Evolutionary conservation across 1,284 basidiomycete genomes (phyloP).

Genomic region (Fomes fomentarius): DNA sequence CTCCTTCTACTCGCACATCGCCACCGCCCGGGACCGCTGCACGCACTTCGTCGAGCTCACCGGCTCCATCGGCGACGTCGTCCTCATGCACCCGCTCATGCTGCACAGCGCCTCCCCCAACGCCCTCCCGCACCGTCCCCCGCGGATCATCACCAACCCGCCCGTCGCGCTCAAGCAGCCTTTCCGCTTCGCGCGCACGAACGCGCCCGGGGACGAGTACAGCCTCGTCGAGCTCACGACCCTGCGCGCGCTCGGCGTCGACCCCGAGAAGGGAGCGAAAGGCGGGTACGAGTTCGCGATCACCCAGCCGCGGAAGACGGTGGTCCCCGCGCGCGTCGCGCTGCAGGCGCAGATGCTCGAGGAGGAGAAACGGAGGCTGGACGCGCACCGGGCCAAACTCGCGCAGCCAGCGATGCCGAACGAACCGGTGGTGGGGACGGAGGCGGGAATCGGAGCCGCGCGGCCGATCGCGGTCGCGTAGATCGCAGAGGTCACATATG

Average conservation of each 20-base stretch:
- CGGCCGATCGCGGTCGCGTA: constrained; percentile 31
- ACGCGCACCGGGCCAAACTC: constrained; percentile 13
- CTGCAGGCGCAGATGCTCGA: constrained; percentile 37
- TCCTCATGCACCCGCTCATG: constrained; percentile 67
- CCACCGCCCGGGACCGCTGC: constrained; percentile 45
- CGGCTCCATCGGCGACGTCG: constrained; percentile 60
- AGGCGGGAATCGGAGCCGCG: constrained; percentile 2
- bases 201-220: constrained; percentile 37
- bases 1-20: constrained; percentile 49
- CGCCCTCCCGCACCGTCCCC: constrained; percentile 49
- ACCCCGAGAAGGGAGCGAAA: constrained; percentile 20
- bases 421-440: not conserved
- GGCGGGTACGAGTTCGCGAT: constrained; percentile 43
- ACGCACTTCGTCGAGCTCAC: constrained; percentile 59
- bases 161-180: constrained; percentile 56
- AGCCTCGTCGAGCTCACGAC: constrained; percentile 57
- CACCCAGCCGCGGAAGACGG: constrained; percentile 30
- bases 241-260: constrained; percentile 52
- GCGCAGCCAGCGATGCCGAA: too few relatives aligned
- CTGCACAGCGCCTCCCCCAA: constrained; percentile 67
- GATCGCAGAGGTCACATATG: too few relatives aligned
- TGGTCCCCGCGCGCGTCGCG: constrained; percentile 33
- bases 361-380: constrained; percentile 37
- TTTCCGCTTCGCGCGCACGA: constrained; percentile 52
- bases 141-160: constrained; percentile 64